phyloP scores from a whole-genome alignment of 140 eudicot species.

The Flaveria floridana region DNA sequence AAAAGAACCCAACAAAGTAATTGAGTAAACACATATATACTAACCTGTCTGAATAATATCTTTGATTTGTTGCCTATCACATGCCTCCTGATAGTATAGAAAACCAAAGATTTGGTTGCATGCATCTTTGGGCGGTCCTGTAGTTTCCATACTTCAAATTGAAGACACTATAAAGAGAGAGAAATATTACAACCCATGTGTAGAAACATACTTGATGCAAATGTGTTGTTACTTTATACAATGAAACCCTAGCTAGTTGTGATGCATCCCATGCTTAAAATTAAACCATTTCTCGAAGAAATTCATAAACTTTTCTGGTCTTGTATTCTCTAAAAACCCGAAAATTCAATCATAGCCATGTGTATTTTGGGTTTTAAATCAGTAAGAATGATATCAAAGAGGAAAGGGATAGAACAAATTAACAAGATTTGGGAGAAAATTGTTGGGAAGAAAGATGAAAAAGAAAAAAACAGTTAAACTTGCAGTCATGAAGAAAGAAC shows the following conservation, averaged over 20 bases:
- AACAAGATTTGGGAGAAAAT: conserved; percentile 10
- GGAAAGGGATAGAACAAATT: not conserved
- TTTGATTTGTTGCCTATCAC: conserved; percentile 13
- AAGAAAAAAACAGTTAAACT: conserved; percentile 21
- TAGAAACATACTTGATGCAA: not conserved
- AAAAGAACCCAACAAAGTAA: not conserved
- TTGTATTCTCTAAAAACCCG: not conserved
- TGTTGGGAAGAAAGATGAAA: conserved; percentile 16
- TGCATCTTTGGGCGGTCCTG: conserved; percentile 25
- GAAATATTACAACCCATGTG: not conserved
- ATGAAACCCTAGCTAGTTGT: conserved; percentile 26
- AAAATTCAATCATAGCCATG: conserved; percentile 10
- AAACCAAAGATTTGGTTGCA: conserved; percentile 28
- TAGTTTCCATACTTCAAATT: conserved; percentile 18
- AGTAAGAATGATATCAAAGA: conserved; percentile 7
- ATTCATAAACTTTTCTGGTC: not conserved
- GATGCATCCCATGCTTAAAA: conserved; percentile 20
- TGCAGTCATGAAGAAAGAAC: conserved; percentile 13
- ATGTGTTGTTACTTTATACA: not conserved
- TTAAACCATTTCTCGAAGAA: conserved; percentile 4
- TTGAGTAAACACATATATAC: conserved; percentile 6
- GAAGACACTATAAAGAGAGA: conserved; percentile 5
- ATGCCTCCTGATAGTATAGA: conserved; percentile 11
- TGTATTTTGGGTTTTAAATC: conserved; percentile 14
- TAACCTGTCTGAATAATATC: conserved; percentile 24